Evolutionary conservation across 2,329 filamentous ascomycete species (phyloP), one percentile per base, ranked within the genome.

Genomic region (Phialemoniopsis sp.): DNA sequence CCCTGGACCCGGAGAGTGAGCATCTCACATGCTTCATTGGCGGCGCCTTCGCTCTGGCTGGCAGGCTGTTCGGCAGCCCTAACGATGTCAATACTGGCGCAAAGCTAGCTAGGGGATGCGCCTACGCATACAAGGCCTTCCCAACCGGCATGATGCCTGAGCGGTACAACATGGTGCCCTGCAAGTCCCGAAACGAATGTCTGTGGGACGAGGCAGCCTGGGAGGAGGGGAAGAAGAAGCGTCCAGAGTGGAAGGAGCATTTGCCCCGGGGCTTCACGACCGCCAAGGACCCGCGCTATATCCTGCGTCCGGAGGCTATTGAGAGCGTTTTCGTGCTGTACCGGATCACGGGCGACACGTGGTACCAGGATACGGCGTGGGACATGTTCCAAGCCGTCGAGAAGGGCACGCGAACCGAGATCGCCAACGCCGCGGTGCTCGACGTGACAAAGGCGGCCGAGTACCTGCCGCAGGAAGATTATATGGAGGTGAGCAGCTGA

Each of bases 1-100:
- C 32, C n/a, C 47, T 63, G 4, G 56, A 59, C n/a, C 46, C 54
- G 7, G 50, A 61, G 40, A 52, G 43, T 29, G 54, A 82, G 42
- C 85, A 89, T 54, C 65, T 87, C 3, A 73, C 75, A 4, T 89
- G 85, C 58, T 89, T 87, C 53, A 67, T 76, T 4, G 85, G 85
- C 7, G 85, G 83, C 9, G 81, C 85, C 67, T 81, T 86, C 34
- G 84, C 70, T 2, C 70, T 89, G 29, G 81, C 76, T 2, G 79
- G 83, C 2, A 77, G 73, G 43, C 64, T 88, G 18, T 76, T 86
- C 46, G 51, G 67, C 34, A 67, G 63, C 2, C 61, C 63, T 1
- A 66, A 73, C 4, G 76, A 84, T 30, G 56, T 85, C 8, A 62
- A 70, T 3, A 64, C 76, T 14, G 81, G 76, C 2, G 65, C 67